Evolutionary conservation across 306 rosid genomes (phyloP), one percentile per base, ranked within the genome.

Genomic region (Castanospermum australe): DNA sequence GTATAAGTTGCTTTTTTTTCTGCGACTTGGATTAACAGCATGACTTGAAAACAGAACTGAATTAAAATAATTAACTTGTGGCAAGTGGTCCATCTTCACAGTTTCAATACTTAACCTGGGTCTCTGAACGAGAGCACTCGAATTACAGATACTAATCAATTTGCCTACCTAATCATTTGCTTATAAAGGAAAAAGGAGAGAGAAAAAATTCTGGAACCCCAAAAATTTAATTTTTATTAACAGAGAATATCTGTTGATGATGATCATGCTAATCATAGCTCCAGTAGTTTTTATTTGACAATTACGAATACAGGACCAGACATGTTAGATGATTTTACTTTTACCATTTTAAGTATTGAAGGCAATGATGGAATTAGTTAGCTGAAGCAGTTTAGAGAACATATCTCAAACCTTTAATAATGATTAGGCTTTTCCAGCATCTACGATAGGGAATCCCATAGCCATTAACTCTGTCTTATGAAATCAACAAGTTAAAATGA

Each of bases 61-160:
- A 32, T 62, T 4, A 2, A 39, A 8, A 52, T 81, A 65, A 67
- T 54, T 18, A 67, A 22, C 30, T 68, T 50, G 11, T 67, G 33
- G 38, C 70, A 69, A 25, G 42, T 60, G 45, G 70, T 39, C 51
- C 57, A 38, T 73, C 36, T 71, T 48, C 63, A 47, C 71, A 80
- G 62, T 70, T 63, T 76, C 38, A 10, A 47, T 36, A 63, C 22
- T 45, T 9, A 21, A 18, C 47, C 20, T 52, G 39, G 8, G 56
- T 36, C 33, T 63, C 72, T 51, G 50, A 45, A 71, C 63, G 39
- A 76, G 20, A 63, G 6, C 60, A 63, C 70, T 36, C 18, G 0
- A 22, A 4, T 56, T 45, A 45, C 12, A 22, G 77, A 83, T 68
- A 73, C 45, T 51, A 57, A 24, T 65, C 51, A 38, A 17, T 44